Evolutionary conservation across 2,329 filamentous ascomycete genomes (phyloP).

Genomic region (Sporothrix globosa): DNA sequence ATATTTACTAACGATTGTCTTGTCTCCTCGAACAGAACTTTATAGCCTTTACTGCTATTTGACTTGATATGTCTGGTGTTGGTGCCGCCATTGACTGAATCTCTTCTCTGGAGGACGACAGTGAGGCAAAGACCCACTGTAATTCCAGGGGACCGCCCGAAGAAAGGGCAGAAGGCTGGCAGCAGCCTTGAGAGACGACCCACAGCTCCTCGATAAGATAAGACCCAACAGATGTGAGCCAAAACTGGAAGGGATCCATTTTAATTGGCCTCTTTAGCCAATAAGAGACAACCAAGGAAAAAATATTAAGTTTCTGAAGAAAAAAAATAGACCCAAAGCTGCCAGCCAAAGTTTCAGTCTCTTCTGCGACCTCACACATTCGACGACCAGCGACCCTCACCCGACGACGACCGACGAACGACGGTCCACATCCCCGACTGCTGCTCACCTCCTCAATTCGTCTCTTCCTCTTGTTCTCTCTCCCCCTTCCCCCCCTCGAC

Average conservation of each 20-base stretch:
- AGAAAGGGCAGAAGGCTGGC: neutral
- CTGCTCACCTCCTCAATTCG: neutral
- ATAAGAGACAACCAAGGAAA: neutral
- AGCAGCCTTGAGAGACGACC: neutral
- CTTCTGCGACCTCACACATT: neutral
- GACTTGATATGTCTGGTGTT: too few species aligned
- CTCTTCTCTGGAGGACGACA: neutral
- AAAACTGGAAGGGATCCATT: neutral
- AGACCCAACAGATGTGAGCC: neutral
- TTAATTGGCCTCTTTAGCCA: neutral
- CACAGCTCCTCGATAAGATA: slow-evolving; percentile 11
- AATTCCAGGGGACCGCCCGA: slow-evolving; percentile 1
- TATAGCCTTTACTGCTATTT: too few species aligned
- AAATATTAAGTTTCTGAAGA: slow-evolving; percentile 20
- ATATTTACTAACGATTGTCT: too few species aligned
- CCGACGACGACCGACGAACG: slow-evolving; percentile 17
- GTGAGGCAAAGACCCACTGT: neutral
- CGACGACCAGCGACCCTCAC: slow-evolving; percentile 3
- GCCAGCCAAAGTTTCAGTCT: slow-evolving; percentile 21
- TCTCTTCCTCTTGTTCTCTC: neutral
- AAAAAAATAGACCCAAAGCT: slow-evolving; percentile 22
- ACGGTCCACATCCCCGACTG: neutral
- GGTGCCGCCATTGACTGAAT: neutral
- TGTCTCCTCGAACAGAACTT: neutral
- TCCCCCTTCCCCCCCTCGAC: neutral